These are phyloP conservation scores for Cladosporium sp. DNA, from an alignment of 2,329 filamentous ascomycete species.

Conservation along the genomic window DNA sequence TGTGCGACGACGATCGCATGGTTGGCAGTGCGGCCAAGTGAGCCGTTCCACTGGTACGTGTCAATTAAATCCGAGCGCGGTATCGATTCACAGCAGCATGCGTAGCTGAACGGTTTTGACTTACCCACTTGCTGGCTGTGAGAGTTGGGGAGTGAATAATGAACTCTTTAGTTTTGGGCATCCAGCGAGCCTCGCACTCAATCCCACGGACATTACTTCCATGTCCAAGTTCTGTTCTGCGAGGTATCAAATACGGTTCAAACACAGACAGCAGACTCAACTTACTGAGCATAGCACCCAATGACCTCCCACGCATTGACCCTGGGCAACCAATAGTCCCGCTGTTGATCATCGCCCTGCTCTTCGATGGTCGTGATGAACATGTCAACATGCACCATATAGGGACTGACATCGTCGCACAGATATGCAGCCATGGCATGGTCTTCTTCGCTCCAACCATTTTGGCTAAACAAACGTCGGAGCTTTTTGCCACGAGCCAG, in stretches of 20 bases:
- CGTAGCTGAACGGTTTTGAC: neutral
- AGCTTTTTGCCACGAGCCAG: slow-evolving; percentile 56
- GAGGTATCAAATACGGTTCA: neutral
- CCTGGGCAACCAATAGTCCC: slow-evolving; percentile 52
- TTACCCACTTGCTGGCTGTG: slow-evolving; percentile 54
- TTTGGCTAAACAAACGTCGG: slow-evolving; percentile 47
- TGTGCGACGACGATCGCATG: slow-evolving; percentile 59
- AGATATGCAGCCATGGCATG: slow-evolving; percentile 56
- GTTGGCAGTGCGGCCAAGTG: slow-evolving; percentile 56
- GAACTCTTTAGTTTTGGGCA: slow-evolving; percentile 49
- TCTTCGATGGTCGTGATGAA: slow-evolving; percentile 55
- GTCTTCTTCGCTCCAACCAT: slow-evolving; percentile 54
- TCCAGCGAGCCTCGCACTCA: slow-evolving; percentile 53
- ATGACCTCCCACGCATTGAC: slow-evolving; percentile 54
- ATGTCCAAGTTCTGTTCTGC: slow-evolving; percentile 52
- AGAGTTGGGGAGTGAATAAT: slow-evolving; percentile 55
- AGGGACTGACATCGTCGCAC: slow-evolving; percentile 56
- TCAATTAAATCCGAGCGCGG: neutral
- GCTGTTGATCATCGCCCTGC: slow-evolving; percentile 52
- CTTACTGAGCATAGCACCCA: slow-evolving; percentile 52
- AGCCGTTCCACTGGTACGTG: slow-evolving; percentile 50
- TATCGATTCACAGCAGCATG: neutral
- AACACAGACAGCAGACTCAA: neutral
- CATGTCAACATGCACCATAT: slow-evolving; percentile 55
- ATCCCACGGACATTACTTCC: slow-evolving; percentile 56